These are phyloP conservation scores for Suhomyces taliae DNA, from an alignment of 1,139 yeast species.

Conservation along the genomic window DNA sequence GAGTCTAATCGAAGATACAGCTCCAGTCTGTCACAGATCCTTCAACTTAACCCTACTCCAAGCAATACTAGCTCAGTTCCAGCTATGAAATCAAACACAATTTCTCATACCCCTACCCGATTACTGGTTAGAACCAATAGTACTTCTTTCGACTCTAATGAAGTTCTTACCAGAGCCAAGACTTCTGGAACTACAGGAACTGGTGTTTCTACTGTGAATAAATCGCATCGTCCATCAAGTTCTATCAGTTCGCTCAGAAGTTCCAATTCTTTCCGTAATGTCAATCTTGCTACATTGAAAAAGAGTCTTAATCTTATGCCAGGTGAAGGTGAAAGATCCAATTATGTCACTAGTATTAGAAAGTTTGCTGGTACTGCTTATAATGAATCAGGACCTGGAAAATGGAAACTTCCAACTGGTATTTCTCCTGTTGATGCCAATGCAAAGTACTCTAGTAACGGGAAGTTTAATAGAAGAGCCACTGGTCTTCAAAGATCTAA, in stretches of 20 bases:
- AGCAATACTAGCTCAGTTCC: constrained; percentile 1
- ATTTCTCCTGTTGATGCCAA: constrained; percentile 47
- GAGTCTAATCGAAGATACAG: constrained; percentile 10
- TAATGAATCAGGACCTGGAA: constrained; percentile 54
- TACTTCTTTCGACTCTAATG: constrained; percentile 10
- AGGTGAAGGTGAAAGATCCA: constrained; percentile 54
- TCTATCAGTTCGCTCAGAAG: constrained; percentile 43
- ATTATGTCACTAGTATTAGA: constrained; percentile 56
- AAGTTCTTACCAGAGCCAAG: constrained; percentile 11
- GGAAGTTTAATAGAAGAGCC: constrained; percentile 32
- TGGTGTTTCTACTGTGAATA: constrained; percentile 2
- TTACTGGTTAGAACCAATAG: constrained; percentile 6
- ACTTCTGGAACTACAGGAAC: constrained; percentile 6
- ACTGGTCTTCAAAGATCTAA: constrained; percentile 30
- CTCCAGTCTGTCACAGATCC: constrained; percentile 9
- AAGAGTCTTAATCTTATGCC: constrained; percentile 38
- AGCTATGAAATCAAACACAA: background rate
- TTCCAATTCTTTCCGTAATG: constrained; percentile 35
- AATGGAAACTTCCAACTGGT: constrained; percentile 68
- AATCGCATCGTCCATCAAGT: constrained; percentile 26
- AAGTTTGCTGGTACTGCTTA: constrained; percentile 55
- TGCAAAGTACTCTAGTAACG: constrained; percentile 29
- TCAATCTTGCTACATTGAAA: constrained; percentile 41
- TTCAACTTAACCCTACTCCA: constrained; percentile 4
- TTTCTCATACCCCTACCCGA: constrained; percentile 11